Base-by-base conservation (phyloP, 345 rosid genomes). In the Citrus hindsii region DNA sequence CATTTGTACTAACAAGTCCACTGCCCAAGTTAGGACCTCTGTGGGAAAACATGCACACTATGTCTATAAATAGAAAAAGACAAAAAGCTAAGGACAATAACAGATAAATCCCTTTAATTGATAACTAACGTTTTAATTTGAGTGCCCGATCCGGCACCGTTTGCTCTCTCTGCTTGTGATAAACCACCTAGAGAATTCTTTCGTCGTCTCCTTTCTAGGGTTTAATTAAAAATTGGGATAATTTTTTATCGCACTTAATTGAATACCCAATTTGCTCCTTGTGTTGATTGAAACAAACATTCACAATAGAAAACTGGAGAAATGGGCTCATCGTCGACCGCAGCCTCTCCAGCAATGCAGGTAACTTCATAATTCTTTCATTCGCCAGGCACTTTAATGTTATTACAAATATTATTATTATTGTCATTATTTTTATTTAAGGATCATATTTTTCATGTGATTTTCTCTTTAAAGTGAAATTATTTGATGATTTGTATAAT, bases 261-360 rank as follows among this genome's bases (percentile, higher is more conserved):
- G 24, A 18, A 64, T 64, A 24, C 22, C 68, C 18, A 63, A 16
- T 63, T 63, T 63, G 22, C 19, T 64, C 38, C 7, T 16, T 21
- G 9, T 37, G 27, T 22, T 35, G 12, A 9, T 21, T 67, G 30
- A 4, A 69, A 27, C 28, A 46, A 69, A 8, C 18, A 69, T 13
- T 46, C 56, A 4, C 55, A 24, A 25, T 25, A 10, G 22, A 73
- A 53, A 59, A 74, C 7, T 64, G 13, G 64, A 79, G 65, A 60
- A 38, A 85, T 83, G 83, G 80, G 75, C 80, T 81, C 86, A 14
- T 79, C 83, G 13, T 76, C 77, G 19, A 60, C 78, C 9, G 81
- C 79, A 76, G 81, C 72, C 74, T 76, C 71, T 81, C 83, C 78
- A 67, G 79, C 83, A 69, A 76, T 79, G 79, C 82, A 76, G 83